Base-by-base conservation (phyloP, 1,139 yeast genomes). In the Zygotorulaspora mrakii region DNA sequence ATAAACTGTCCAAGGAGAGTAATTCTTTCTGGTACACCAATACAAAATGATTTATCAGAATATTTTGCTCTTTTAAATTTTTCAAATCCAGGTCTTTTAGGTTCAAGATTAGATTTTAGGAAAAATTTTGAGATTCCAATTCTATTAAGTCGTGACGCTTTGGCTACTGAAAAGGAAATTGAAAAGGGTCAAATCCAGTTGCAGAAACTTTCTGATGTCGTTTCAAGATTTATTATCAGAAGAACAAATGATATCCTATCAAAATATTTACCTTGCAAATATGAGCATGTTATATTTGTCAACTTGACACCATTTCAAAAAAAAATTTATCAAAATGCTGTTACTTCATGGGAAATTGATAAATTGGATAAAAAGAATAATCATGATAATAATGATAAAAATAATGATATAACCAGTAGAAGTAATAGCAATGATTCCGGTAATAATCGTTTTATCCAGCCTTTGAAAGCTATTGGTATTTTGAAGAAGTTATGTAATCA, bases 11-110 rank as follows among this genome's bases (percentile, higher is more conserved):
- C 82, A 37, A 70, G 98, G 55, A 74, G 99, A 50, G 96, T 91
- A 7, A 91, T 91, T 49, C 67, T 91, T 24, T 87, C 96, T 0
- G 99, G 99, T 34, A 91, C 99, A 0, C 99, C 99, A 0, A 91
- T 91, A 49, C 99, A 91, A 61, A 91, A 91, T 59, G 98, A 94
- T 67, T 70, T 91, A 31, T 83, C 96, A 1, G 99, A 91, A 64
- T 91, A 91, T 64, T 94, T 89, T 59, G 87, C 98, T 0, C 68
- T 91, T 40, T 68, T 94, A 44, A 86, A 82, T 54, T 91, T 91
- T 68, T 95, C 97, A 6, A 91, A 91, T 58, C 99, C 99, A 0
- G 96, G 96, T 0, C 73, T 87, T 35, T 68, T 91, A 32, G 98
- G 99, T 0, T 71, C 95, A 1, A 75, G 95, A 50, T 67, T 64